Base-by-base conservation (phyloP, 352 stramenopile genomes). In the Discostella stelligera region DNA sequence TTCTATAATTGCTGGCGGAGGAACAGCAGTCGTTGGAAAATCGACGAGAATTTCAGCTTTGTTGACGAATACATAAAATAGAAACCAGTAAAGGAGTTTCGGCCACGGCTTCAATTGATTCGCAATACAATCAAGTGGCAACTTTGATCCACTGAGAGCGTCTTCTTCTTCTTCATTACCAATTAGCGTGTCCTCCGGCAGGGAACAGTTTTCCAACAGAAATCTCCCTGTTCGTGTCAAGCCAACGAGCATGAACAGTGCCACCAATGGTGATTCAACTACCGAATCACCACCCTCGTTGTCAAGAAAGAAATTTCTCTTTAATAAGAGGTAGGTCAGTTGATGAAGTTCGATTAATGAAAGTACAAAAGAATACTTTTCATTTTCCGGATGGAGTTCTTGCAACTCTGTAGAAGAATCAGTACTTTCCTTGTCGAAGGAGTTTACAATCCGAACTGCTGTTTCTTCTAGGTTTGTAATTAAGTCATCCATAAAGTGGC, bases 1-100 rank as follows among this genome's bases (percentile, higher is more conserved):
- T 25, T 88, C 71, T 30, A 71, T 90, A 16, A 93, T 80, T n/a
- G 66, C 64, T 23, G 66, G 56, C 10, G 85, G 82, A 68, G 85
- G 85, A 14, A 88, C 80, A 27, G 79, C 59, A 46, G 81, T 93
- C n/a, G 74, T 90, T 18, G 87, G 78, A 69, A 93, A 93, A 18
- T 86, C 87, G 23, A 93, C 79, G 67, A 91, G 91, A 0, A 93
- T 65, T 46, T 93, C 87, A 16, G 85, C 79, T 64, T 80, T 88
- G 37, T 77, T 52, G 18, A 74, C 78, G 53, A 91, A 87, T 10
- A 93, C 52, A 30, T 83, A 56, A 74, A 89, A 72, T 21, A 93
- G 65, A 53, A 90, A 93, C 87, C 87, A 93, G 83, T 90, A 80
- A 11, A 91, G 63, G 44, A 93, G 62, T 39, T 85, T 75, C 0